Evolutionary conservation across 164 flowering plant species (phyloP).

Genomic region (Chloranthus sessilifolius): DNA sequence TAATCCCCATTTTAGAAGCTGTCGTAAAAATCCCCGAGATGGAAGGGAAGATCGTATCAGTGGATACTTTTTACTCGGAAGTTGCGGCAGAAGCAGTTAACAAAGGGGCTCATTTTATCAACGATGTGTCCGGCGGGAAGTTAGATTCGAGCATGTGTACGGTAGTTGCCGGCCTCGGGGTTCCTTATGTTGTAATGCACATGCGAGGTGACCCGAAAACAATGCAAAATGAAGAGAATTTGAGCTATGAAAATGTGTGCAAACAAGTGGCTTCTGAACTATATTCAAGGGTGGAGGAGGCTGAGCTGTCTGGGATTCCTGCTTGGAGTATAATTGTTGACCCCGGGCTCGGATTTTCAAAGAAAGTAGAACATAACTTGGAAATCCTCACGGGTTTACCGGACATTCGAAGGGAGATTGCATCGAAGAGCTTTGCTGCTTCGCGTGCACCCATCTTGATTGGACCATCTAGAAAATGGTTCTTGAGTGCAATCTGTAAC

Average conservation of each 20-base stretch:
- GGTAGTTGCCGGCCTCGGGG: constrained; percentile 53
- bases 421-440: constrained; percentile 52
- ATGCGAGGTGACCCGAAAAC: constrained; percentile 87
- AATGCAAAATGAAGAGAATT: constrained; percentile 68
- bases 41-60: constrained; percentile 70
- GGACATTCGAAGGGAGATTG: constrained; percentile 50
- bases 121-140: constrained; percentile 85
- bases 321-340: constrained; percentile 89
- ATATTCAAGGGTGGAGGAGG: constrained; percentile 40
- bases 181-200: constrained; percentile 84
- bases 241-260: constrained; percentile 65
- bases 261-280: constrained; percentile 62
- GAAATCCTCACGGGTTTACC: constrained; percentile 56
- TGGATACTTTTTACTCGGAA: constrained; percentile 82
- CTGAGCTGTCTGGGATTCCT: constrained; percentile 75
- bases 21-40: constrained; percentile 52
- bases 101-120: constrained; percentile 75
- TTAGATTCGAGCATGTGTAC: constrained; percentile 61
- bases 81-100: constrained; percentile 76
- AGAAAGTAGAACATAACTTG: constrained; percentile 69
- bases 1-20: constrained; percentile 80
- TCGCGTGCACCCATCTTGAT: constrained; percentile 71
- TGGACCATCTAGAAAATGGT: constrained; percentile 93
- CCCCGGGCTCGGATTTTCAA: constrained; percentile 95
- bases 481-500: constrained; percentile 67